Evolutionary conservation across 495 filamentous ascomycete species (phyloP).

Genomic region (Friedmanniomyces simplex): DNA sequence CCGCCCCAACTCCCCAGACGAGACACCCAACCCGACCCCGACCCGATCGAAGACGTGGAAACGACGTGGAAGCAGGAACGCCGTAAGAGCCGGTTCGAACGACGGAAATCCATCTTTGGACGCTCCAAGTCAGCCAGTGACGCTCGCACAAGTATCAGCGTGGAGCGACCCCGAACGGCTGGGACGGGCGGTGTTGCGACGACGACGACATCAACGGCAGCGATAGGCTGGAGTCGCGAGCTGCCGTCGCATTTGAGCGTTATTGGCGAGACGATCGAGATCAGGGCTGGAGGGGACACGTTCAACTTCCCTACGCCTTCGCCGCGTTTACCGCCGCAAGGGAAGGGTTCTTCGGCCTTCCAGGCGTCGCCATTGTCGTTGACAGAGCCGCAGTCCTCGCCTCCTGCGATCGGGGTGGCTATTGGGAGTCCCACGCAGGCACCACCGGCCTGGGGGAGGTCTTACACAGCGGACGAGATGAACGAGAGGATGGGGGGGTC

Average conservation of each 20-base stretch:
- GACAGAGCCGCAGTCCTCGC: background rate
- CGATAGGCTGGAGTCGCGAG: background rate
- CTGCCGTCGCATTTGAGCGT: background rate
- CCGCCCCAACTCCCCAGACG: background rate
- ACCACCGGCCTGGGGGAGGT: conserved; percentile 11
- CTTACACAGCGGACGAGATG: conserved; percentile 6
- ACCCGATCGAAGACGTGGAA: background rate
- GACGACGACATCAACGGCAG: background rate
- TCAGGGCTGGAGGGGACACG: background rate
- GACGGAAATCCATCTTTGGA: background rate
- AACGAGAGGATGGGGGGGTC: background rate
- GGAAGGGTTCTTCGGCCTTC: background rate
- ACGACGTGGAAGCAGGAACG: background rate
- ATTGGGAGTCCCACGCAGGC: conserved; percentile 8
- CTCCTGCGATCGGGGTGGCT: conserved; percentile 9
- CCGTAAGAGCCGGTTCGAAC: background rate
- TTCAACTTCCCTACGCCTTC: conserved; percentile 17
- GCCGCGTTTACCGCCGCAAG: conserved; percentile 8
- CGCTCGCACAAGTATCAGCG: background rate
- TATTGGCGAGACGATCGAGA: background rate
- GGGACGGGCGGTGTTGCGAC: background rate
- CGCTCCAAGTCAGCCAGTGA: background rate
- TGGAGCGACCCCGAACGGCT: background rate
- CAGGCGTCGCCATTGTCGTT: background rate
- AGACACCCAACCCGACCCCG: background rate